These are phyloP conservation scores for Phytophthora vignae DNA, from an alignment of 352 stramenopile species.

Conservation along the genomic window DNA sequence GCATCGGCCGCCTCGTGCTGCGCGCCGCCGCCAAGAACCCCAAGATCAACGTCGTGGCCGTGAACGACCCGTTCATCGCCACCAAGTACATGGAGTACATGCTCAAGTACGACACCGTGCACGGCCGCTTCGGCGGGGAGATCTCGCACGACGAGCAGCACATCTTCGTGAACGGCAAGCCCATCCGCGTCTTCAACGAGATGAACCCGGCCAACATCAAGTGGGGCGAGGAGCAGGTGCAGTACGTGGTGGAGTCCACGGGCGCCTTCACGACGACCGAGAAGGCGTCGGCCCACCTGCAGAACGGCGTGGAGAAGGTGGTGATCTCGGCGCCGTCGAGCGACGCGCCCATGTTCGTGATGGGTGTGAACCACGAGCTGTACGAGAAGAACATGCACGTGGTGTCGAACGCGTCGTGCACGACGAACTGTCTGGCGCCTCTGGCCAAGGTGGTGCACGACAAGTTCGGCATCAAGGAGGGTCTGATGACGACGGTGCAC, in stretches of 20 bases:
- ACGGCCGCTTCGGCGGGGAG: conserved; percentile 89
- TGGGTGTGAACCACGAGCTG: conserved; percentile 97
- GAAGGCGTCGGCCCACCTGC: conserved; percentile 93
- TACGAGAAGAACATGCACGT: conserved; percentile 96
- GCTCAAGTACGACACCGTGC: conserved; percentile 93
- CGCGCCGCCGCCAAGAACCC: conserved; percentile 91
- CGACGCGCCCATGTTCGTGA: conserved; percentile 99
- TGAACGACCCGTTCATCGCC: conserved; percentile 96
- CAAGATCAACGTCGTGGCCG: conserved; percentile 91
- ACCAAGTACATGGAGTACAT: conserved; percentile 98
- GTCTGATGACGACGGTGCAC: conserved; percentile 99
- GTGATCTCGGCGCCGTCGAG: conserved; percentile 98
- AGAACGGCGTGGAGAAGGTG: conserved; percentile 96
- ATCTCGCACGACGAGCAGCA: conserved; percentile 88
- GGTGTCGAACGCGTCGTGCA: conserved; percentile 99
- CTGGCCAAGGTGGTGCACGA: conserved; percentile 99
- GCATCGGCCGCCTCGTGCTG: conserved; percentile 98
- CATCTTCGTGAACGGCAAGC: conserved; percentile 94
- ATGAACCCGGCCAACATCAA: conserved; percentile 95
- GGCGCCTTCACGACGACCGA: conserved; percentile 88
- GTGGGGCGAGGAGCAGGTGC: conserved; percentile 90
- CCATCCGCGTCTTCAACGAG: conserved; percentile 95
- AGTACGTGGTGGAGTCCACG: conserved; percentile 96
- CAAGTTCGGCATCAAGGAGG: conserved; percentile 98
- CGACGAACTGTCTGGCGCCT: conserved; percentile 99